Conservation (phyloP, 2,329 filamentous ascomycete genomes). For the Diplodia sapinea region DNA sequence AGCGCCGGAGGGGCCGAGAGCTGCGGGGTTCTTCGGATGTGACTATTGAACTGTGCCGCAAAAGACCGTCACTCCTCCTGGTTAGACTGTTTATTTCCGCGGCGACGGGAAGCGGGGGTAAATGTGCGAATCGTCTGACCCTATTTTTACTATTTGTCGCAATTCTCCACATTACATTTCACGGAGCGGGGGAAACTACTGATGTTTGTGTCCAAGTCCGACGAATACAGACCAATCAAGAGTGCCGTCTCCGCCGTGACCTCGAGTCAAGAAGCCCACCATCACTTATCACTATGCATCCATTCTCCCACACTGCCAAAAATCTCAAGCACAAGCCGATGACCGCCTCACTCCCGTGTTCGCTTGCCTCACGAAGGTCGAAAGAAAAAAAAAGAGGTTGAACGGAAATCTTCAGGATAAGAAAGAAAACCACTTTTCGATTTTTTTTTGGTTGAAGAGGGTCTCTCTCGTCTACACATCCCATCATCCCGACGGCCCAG, state of each 20-base stretch:
- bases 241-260: not conserved
- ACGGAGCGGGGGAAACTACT: not conserved
- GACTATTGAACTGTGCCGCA: too few species aligned
- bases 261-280: conserved; percentile 2
- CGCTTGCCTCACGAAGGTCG: not conserved
- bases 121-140: too few species aligned
- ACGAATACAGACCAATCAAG: not conserved
- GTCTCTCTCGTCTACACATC: conserved; percentile 18
- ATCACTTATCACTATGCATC: too few species aligned
- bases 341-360: not conserved
- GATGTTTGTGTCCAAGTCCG: not conserved
- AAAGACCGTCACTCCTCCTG: too few species aligned
- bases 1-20: too few species aligned
- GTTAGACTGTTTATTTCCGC: too few species aligned
- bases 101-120: too few species aligned
- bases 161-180: not conserved
- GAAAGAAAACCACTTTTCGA: conserved; percentile 9
- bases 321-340: not conserved
- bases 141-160: too few species aligned
- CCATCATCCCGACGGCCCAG: not conserved
- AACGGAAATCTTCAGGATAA: not conserved
- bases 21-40: too few species aligned
- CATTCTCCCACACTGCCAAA: not conserved
- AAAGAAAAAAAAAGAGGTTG: not conserved
- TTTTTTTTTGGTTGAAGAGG: not conserved